Base-by-base conservation (phyloP, 805 yeast species). In the Ogataea wickerhamii region DNA sequence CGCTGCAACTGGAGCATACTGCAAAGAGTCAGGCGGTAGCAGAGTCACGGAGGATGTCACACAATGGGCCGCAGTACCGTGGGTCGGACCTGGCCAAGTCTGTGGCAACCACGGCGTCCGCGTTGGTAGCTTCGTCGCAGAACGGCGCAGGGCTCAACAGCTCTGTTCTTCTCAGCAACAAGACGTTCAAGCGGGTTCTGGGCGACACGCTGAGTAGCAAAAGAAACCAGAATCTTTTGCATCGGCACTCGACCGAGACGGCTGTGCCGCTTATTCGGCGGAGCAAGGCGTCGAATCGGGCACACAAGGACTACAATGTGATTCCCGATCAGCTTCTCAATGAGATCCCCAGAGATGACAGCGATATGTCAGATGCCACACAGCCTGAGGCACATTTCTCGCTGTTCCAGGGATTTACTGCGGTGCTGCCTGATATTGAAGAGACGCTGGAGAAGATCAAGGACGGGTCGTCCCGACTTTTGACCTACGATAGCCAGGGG, bases 401-500 rank as follows among this genome's bases (percentile, higher is more conserved):
- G 3, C 59, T 83, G 17, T 80, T 73, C 51, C 89, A 82, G 57
- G 88, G 89, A 1, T 80, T 83, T 53, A 68, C 70, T 49, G 85
- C 87, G 4, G 65, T 75, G 1, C 54, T 71, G 24, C 78, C 78
- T 1, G 73, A 73, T 13, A 60, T 73, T n/a, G 65, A 73, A 43
- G 74, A 69, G 41, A 67, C 66, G 28, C 56, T 69, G 25, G 61
- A 43, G 30, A 50, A 42, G 46, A 48, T 37, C 43, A 55, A 40
- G 46, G 51, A 47, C 34, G 60, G 51, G 37, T 36, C 52, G 8
- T 20, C 44, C 4, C 42, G 45, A 30, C 36, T 51, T 11, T 23
- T 53, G 12, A 38, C 49, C 3, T 37, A 39, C 20, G 53, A 48
- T 28, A 36, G 40, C 30, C 32, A 25, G 17, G 7, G 28, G 37